Conservation (phyloP, 352 stramenopile genomes). For the Globisporangium yorkense region DNA sequence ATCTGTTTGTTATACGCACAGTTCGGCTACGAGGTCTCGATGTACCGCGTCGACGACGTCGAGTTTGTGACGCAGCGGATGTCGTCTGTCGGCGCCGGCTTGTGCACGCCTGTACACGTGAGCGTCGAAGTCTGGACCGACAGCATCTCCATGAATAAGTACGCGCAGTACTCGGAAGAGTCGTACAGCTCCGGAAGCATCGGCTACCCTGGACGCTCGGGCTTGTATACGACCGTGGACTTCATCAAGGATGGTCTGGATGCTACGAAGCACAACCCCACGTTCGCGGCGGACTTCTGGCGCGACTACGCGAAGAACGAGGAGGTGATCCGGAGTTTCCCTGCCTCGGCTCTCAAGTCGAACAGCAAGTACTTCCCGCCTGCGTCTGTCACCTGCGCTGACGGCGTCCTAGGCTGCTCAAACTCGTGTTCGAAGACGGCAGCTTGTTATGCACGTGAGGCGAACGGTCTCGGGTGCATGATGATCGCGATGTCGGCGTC, state of each 20-base stretch:
- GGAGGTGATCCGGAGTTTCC: conserved; percentile 6
- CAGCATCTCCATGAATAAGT: background rate
- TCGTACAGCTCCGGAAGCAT: conserved; percentile 28
- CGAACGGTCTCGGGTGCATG: conserved; percentile 26
- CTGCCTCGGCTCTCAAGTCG: conserved; percentile 17
- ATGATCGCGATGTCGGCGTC: conserved; percentile 27
- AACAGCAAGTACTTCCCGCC: no score
- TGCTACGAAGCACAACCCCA: conserved; percentile 2
- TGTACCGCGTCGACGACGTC: conserved; percentile 15
- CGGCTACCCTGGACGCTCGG: conserved; percentile 29
- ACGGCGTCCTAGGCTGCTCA: conserved; percentile 29
- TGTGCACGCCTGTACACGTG: no score
- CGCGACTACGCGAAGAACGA: conserved; percentile 21
- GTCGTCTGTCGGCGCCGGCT: conserved; percentile 16
- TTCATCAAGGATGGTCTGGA: conserved; percentile 14
- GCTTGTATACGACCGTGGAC: conserved; percentile 29
- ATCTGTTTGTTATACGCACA: conserved; percentile 3
- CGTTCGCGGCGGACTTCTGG: conserved; percentile 45
- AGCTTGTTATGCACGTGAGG: conserved; percentile 28
- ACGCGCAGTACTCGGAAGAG: conserved; percentile 22
- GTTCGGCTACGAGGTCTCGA: conserved; percentile 36
- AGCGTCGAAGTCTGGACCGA: no score
- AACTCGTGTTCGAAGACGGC: conserved; percentile 38
- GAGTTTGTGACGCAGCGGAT: conserved; percentile 26
- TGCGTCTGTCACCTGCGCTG: conserved; percentile 10